phyloP scores from a whole-genome alignment of 345 rosid genomes.

The Salix suchowensis region DNA sequence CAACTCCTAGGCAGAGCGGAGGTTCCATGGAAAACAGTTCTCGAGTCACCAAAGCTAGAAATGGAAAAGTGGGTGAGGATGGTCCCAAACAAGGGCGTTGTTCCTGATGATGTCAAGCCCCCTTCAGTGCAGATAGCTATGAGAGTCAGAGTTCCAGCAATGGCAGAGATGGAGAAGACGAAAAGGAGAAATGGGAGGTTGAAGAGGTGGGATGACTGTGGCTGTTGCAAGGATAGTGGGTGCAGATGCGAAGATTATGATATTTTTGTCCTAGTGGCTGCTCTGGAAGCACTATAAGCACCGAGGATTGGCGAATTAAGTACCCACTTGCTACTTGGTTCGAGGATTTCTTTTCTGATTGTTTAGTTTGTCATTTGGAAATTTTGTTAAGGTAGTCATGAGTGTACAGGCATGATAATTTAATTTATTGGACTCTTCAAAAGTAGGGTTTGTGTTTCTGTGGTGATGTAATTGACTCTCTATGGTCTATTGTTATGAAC shows the following conservation, averaged over 20 bases:
- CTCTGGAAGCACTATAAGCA: conserved; percentile 41
- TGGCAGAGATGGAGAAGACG: conserved; percentile 9
- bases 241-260: conserved; percentile 38
- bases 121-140: conserved; percentile 40
- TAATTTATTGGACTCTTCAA: not conserved
- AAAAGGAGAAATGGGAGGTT: conserved; percentile 12
- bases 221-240: conserved; percentile 24
- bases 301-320: not conserved
- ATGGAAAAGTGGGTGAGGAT: conserved; percentile 44
- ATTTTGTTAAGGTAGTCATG: not conserved
- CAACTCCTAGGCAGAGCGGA: conserved; percentile 58
- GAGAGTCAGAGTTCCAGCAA: conserved; percentile 20
- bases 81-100: conserved; percentile 13
- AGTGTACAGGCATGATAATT: not conserved
- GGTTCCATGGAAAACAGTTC: conserved; percentile 38
- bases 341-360: not conserved
- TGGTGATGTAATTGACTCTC: too few relatives aligned
- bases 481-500: too few relatives aligned
- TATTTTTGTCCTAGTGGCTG: conserved; percentile 38
- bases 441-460: not conserved
- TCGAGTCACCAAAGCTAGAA: conserved; percentile 47
- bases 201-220: conserved; percentile 26
- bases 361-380: not conserved
- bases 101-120: conserved; percentile 25
- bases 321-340: not conserved